Conservation (phyloP, 352 stramenopile genomes). For the Globisporangium canariense region DNA sequence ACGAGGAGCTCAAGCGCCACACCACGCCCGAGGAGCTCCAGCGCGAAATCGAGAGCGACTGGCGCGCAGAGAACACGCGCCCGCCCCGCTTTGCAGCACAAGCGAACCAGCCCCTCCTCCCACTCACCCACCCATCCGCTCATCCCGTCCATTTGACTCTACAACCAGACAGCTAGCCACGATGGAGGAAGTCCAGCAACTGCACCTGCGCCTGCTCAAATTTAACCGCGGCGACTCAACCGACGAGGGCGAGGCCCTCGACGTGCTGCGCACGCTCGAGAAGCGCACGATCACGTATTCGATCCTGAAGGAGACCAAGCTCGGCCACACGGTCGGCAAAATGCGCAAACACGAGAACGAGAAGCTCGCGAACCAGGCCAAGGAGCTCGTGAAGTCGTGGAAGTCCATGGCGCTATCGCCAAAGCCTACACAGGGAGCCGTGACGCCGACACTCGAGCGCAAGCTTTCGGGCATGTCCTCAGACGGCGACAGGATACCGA, state of each 20-base stretch:
- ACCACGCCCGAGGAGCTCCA: neutral
- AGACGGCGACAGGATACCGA: constrained; percentile 26
- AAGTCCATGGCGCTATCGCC: constrained; percentile 82
- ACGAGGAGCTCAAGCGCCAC: constrained; percentile 12
- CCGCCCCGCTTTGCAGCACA: constrained; percentile 2
- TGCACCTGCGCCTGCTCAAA: constrained; percentile 72
- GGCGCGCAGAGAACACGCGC: constrained; percentile 9
- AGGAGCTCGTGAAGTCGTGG: constrained; percentile 83
- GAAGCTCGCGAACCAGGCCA: constrained; percentile 71
- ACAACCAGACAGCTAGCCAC: constrained; percentile 4
- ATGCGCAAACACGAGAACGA: constrained; percentile 87
- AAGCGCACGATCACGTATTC: constrained; percentile 51
- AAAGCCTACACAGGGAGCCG: constrained; percentile 15
- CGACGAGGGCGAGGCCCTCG: constrained; percentile 55
- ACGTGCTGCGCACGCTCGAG: constrained; percentile 63
- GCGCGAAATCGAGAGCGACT: constrained; percentile 1
- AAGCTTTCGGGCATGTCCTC: constrained; percentile 27
- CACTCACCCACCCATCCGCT: neutral
- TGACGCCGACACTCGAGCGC: constrained; percentile 20
- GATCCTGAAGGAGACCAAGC: constrained; percentile 82
- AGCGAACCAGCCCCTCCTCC: neutral
- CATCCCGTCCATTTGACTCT: neutral
- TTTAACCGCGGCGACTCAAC: constrained; percentile 60
- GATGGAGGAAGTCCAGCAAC: constrained; percentile 67
- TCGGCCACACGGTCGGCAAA: constrained; percentile 84